Conservation (phyloP, 257 asterid species). For the Misopates orontium region DNA sequence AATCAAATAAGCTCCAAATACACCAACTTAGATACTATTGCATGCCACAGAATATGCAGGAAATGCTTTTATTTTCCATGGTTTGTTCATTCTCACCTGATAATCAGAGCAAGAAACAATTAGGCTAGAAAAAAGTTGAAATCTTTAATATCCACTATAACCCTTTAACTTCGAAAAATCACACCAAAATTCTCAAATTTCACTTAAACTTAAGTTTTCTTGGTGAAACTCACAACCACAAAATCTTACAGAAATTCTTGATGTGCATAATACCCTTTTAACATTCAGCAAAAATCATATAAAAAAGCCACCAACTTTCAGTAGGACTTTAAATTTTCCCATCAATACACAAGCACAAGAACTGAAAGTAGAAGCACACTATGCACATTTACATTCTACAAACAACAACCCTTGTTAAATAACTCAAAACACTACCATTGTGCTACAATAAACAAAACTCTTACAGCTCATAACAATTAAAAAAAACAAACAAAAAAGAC, state of each 20-base stretch:
- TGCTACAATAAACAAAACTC: too few relatives aligned
- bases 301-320: not conserved
- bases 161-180: too few relatives aligned
- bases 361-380: not conserved
- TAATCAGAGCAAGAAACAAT: conserved; percentile 12
- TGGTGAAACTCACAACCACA: too few relatives aligned
- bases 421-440: not conserved
- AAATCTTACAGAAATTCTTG: too few relatives aligned
- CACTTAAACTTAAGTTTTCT: too few relatives aligned
- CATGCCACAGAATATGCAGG: not conserved
- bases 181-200: too few relatives aligned
- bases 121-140: not conserved
- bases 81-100: conserved; percentile 15
- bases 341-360: not conserved
- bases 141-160: not conserved
- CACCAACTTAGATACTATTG: not conserved
- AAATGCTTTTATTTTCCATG: not conserved
- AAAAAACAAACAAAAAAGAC: conserved; percentile 6
- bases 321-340: not conserved
- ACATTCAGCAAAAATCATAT: not conserved
- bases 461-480: not conserved
- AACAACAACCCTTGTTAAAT: not conserved
- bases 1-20: not conserved
- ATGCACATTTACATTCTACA: conserved; percentile 10
- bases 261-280: too few relatives aligned